phyloP scores from a whole-genome alignment of 306 rosid genomes.

The Sesbania bispinosa region DNA sequence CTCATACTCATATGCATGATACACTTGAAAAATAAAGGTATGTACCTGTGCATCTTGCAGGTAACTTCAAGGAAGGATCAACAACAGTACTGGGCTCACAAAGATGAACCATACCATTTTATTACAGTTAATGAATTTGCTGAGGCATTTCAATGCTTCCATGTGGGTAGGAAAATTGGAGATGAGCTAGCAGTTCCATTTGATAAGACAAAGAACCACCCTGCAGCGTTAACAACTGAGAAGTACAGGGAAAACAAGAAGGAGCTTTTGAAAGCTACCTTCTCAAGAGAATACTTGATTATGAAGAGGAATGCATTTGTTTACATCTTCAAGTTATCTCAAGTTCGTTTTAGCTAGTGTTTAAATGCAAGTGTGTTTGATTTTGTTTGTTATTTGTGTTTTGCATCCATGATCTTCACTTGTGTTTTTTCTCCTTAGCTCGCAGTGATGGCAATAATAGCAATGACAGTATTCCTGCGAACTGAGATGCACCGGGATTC shows the following conservation, averaged over 20 bases:
- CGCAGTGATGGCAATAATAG: constrained; percentile 23
- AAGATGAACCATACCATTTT: no score
- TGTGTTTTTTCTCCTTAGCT: constrained; percentile 22
- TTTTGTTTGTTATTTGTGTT: neutral
- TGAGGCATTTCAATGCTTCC: constrained; percentile 41
- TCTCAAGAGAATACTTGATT: constrained; percentile 43
- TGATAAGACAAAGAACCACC: constrained; percentile 41
- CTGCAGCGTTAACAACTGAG: constrained; percentile 37
- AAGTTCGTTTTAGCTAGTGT: constrained; percentile 28
- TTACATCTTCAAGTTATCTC: constrained; percentile 39
- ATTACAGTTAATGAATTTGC: constrained; percentile 38
- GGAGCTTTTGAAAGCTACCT: constrained; percentile 43
- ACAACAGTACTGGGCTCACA: constrained; percentile 36
- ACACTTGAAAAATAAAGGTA: neutral
- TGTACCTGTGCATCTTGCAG: neutral
- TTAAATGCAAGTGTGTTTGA: no score
- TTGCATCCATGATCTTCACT: neutral
- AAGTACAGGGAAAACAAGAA: constrained; percentile 34
- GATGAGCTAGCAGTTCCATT: no score
- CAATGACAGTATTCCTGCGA: constrained; percentile 35
- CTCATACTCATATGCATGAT: neutral
- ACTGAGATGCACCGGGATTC: constrained; percentile 42
- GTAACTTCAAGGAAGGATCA: constrained; percentile 54
- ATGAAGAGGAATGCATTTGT: constrained; percentile 46
- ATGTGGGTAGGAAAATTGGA: constrained; percentile 30